Evolutionary conservation across 1,139 yeast species (phyloP), one percentile per base, ranked within the genome.

Genomic region (Lodderomyces orthopsilosis): DNA sequence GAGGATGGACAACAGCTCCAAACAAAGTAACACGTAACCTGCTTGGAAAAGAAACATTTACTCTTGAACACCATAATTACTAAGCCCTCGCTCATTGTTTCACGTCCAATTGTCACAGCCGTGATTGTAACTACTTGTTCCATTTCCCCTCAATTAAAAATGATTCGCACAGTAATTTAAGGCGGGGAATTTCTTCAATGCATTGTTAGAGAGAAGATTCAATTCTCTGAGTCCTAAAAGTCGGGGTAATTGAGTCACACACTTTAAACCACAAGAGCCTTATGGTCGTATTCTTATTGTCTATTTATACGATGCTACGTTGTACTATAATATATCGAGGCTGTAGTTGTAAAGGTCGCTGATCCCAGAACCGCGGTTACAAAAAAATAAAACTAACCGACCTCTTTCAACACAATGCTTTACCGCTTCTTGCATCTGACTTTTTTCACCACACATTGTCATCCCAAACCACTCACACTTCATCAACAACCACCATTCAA

Each of bases 401-500:
- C n/a, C 32, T 27, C 32, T 27, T 15, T 27, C 17, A 8, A 6
- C 15, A 27, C 6, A 27, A 27, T 27, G 32, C 17, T 13, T 15
- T 4, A 30, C 15, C 34, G 34, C 12, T 30, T 30, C 34, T 30
- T 30, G 19, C 34, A 30, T 14, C 34, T 30, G 34, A 30, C 12
- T 30, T 30, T 30, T 30, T 17, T 19, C 14, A 5, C 15, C 15
- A 15, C 19, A 15, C n/a, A 30, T 15, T 30, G 19, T 12, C 19
- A 30, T 15, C 19, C n/a, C 14, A n/a, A 30, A 6, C 34, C 9
- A 15, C 6, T 13, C 7, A 8, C 34, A 30, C 34, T 17, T 7
- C 7, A 8, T 8, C 18, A 15, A 15, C 34, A n/a, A 15, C 10
- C 7, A 30, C 19, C 19, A 10, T 19, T 6, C 26, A 51, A 46